Evolutionary conservation across 2,329 filamentous ascomycete genomes (phyloP).

Genomic region (Aschersonia sp.): DNA sequence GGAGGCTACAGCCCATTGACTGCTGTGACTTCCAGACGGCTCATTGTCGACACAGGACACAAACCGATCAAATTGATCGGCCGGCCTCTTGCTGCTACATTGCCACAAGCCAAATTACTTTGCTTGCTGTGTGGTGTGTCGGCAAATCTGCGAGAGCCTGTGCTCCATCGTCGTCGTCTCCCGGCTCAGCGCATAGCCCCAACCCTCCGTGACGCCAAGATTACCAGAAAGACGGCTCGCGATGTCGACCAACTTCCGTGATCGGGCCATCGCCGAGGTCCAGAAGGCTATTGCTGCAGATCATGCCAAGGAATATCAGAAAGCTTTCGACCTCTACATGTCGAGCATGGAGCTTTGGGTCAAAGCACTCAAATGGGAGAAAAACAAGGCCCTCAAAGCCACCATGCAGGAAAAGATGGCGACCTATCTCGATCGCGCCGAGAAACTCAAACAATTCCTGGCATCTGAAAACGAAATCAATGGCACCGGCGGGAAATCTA

Average conservation of each 20-base stretch:
- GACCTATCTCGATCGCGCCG: constrained; percentile 97
- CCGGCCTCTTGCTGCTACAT: not conserved
- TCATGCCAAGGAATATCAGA: constrained; percentile 90
- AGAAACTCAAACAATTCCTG: constrained; percentile 91
- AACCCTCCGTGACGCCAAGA: too few species aligned
- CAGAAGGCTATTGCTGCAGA: constrained; percentile 96
- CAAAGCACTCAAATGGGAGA: constrained; percentile 98
- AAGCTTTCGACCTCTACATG: constrained; percentile 94
- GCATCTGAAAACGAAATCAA: constrained; percentile 63
- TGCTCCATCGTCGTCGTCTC: not conserved
- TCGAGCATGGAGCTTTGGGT: constrained; percentile 94
- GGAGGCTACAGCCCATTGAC: too few species aligned
- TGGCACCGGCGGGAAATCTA: constrained; percentile 43
- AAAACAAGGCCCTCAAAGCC: constrained; percentile 92
- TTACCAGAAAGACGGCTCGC: too few species aligned
- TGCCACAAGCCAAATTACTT: not conserved
- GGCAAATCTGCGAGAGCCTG: too few species aligned
- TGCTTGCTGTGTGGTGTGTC: not conserved
- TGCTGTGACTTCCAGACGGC: too few species aligned
- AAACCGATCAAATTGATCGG: too few species aligned
- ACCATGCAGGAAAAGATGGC: constrained; percentile 91
- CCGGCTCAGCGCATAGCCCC: not conserved
- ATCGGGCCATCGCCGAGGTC: constrained; percentile 89
- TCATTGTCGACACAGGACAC: too few species aligned
- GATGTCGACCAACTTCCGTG: constrained; percentile 96